A percentile compares a stretch with the other conserved stretches of the same genome.
phyloP scores from a whole-genome alignment of 495 filamentous ascomycete species.

The Aspergillus sparsus region DNA sequence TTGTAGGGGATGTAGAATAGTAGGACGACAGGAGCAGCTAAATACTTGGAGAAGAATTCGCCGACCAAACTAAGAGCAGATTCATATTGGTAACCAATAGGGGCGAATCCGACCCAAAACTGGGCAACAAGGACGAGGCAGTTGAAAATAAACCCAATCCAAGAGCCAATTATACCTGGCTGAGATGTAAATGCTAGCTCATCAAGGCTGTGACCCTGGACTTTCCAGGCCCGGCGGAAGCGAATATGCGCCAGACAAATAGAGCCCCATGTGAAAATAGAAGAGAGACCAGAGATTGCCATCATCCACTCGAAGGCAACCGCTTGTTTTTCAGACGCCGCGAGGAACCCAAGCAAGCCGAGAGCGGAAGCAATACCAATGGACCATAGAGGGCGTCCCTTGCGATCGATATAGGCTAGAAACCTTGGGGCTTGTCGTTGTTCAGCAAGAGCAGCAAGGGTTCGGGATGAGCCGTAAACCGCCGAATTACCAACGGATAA shows the following conservation, averaged over 20 bases:
- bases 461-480: constrained; percentile 84
- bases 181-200: constrained; percentile 83
- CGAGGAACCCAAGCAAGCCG: constrained; percentile 78
- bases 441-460: constrained; percentile 82
- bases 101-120: constrained; percentile 89
- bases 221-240: constrained; percentile 78
- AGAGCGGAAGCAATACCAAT: constrained; percentile 67
- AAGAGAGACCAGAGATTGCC: constrained; percentile 82
- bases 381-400: constrained; percentile 75
- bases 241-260: constrained; percentile 90
- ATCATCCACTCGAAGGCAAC: constrained; percentile 85
- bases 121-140: constrained; percentile 81
- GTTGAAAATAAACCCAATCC: constrained; percentile 80
- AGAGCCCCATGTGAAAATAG: constrained; percentile 91
- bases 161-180: constrained; percentile 78
- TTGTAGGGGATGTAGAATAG: constrained; percentile 78
- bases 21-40: constrained; percentile 82
- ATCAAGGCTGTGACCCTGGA: constrained; percentile 66
- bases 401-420: constrained; percentile 79
- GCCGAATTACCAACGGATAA: constrained; percentile 85
- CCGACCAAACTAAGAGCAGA: constrained; percentile 47
- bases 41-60: constrained; percentile 75
- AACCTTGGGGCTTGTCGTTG: constrained; percentile 78
- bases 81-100: constrained; percentile 58
- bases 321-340: constrained; percentile 62